Percentiles rank a stretch among this genome's conserved stretches.
Evolutionary conservation across 2,329 filamentous ascomycete genomes (phyloP).

Genomic region (Botrytis medusae): DNA sequence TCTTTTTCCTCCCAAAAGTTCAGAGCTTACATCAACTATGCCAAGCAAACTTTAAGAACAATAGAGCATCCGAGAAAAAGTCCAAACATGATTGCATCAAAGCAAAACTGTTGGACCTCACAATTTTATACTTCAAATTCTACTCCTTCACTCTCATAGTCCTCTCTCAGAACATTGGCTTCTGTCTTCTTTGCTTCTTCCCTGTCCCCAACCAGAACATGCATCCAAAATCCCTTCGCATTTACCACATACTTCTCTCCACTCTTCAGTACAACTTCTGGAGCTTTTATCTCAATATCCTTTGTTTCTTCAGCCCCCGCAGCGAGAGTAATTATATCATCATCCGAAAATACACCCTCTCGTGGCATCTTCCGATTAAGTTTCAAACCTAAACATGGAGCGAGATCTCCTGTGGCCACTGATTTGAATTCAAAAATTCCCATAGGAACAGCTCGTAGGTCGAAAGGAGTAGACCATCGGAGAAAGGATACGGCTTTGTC

Average conservation of each 20-base stretch:
- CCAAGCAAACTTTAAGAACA: not conserved
- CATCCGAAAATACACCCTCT: slow-evolving; percentile 26
- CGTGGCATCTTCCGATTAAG: slow-evolving; percentile 40
- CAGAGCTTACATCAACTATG: not conserved
- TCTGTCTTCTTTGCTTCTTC: slow-evolving; percentile 13
- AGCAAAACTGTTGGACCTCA: not conserved
- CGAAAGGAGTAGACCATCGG: slow-evolving; percentile 43
- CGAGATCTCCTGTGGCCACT: slow-evolving; percentile 17
- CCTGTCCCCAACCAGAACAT: slow-evolving; percentile 15
- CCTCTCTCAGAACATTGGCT: slow-evolving; percentile 15
- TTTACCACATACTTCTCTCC: slow-evolving; percentile 40
- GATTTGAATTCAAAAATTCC: slow-evolving; percentile 40
- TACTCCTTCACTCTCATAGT: slow-evolving; percentile 16
- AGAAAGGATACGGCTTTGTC: slow-evolving; percentile 40
- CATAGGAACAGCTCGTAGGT: slow-evolving; percentile 38
- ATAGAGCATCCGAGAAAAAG: not conserved
- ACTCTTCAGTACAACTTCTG: slow-evolving; percentile 33
- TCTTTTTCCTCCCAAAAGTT: not conserved
- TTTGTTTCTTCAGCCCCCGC: slow-evolving; percentile 32
- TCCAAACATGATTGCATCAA: not conserved
- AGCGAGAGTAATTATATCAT: slow-evolving; percentile 40
- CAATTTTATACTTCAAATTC: slow-evolving; percentile 1
- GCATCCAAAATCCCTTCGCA: slow-evolving; percentile 42
- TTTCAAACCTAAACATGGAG: slow-evolving; percentile 29
- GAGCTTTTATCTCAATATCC: slow-evolving; percentile 35